These are phyloP conservation scores for Fusarium virguliforme DNA, from an alignment of 2,329 filamentous ascomycete species.

Conservation along the genomic window DNA sequence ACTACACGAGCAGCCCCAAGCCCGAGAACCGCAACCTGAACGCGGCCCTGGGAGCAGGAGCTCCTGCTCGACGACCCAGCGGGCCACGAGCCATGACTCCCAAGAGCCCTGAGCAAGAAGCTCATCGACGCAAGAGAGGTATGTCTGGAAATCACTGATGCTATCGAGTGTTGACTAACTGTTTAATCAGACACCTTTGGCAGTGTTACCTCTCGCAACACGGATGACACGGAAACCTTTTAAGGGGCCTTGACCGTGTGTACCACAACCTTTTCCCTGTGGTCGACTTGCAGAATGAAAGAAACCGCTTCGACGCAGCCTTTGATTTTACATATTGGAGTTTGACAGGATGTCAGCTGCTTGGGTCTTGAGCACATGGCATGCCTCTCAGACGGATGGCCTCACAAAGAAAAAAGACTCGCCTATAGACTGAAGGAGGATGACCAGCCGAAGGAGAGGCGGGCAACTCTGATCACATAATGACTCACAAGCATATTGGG, in stretches of 20 bases:
- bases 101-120: conserved; percentile 66
- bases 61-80: conserved; percentile 69
- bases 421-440: conserved; percentile 42
- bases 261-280: conserved; percentile 20
- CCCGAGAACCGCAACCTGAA: conserved; percentile 72
- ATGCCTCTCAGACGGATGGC: conserved; percentile 28
- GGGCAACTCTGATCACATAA: conserved; percentile 35
- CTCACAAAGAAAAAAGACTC: conserved; percentile 36
- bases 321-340: conserved; percentile 16
- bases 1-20: conserved; percentile 69
- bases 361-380: conserved; percentile 29
- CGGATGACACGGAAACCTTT: conserved; percentile 59
- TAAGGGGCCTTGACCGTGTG: conserved; percentile 33
- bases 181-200: conserved; percentile 57
- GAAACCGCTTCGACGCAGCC: conserved; percentile 22
- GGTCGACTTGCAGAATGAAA: conserved; percentile 20
- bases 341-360: conserved; percentile 26
- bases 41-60: conserved; percentile 66
- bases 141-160: conserved; percentile 42
- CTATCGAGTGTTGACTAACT: conserved; percentile 24
- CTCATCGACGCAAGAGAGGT: conserved; percentile 72
- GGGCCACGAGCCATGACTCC: conserved; percentile 75
- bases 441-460: conserved; percentile 29
- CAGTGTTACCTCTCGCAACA: conserved; percentile 55
- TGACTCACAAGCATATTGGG: conserved; percentile 27